Percentiles rank a stretch among this genome's conserved stretches.
Conservation (phyloP, 768 basidiomycete species). For the Hysterangium stoloniferum region DNA sequence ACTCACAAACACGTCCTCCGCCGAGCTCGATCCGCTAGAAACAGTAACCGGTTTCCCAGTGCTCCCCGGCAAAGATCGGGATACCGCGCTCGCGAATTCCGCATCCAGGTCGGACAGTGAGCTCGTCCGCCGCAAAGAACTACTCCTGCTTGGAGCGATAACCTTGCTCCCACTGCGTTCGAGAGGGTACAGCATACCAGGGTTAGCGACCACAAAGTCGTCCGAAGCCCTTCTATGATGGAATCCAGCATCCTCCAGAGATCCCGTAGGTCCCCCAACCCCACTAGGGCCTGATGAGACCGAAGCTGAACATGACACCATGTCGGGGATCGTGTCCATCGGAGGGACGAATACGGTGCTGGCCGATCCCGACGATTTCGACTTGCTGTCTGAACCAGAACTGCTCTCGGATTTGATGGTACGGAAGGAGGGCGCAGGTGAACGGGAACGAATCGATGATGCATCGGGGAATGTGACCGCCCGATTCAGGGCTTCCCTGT, state of each 20-base stretch:
- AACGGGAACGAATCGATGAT: conserved; percentile 43
- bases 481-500: conserved; percentile 73
- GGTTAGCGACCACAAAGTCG: conserved; percentile 59
- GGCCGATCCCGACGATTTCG: conserved; percentile 45
- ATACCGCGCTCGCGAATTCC: conserved; percentile 38
- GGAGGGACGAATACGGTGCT: conserved; percentile 77
- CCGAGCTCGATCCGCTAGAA: conserved; percentile 51
- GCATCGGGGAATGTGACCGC: conserved; percentile 43
- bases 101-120: conserved; percentile 72
- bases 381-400: conserved; percentile 27
- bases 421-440: conserved; percentile 52
- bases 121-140: conserved; percentile 53
- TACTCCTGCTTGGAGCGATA: conserved; percentile 60
- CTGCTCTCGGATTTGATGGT: conserved; percentile 55
- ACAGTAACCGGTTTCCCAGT: conserved; percentile 64
- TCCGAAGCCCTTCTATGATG: conserved; percentile 49
- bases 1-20: conserved; percentile 35
- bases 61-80: conserved; percentile 30
- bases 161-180: conserved; percentile 46
- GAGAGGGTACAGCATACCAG: conserved; percentile 62
- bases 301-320: conserved; percentile 35
- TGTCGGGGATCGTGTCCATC: conserved; percentile 57
- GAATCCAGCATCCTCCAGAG: conserved; percentile 33
- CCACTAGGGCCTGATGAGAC: conserved; percentile 23
- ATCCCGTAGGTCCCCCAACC: conserved; percentile 35